A percentile compares a stretch with the other conserved stretches of the same genome.
phyloP scores from a whole-genome alignment of 768 basidiomycete genomes.

The Hericium coralloides region DNA sequence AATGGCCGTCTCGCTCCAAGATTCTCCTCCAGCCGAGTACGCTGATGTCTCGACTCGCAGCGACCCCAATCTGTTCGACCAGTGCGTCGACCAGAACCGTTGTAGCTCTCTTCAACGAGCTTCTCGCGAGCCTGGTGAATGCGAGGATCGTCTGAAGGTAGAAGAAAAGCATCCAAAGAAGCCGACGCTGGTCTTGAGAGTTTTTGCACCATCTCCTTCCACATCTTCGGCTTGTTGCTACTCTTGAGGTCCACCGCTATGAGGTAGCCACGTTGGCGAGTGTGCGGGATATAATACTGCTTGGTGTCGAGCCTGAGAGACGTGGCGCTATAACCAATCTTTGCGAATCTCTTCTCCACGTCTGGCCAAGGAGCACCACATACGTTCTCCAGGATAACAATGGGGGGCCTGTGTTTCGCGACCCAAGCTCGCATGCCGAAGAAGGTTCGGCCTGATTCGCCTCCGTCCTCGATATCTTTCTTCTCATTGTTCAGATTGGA shows the following conservation, averaged over 20 bases:
- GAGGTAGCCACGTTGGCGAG: constrained; percentile 84
- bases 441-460: constrained; percentile 92
- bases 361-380: constrained; percentile 81
- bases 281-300: constrained; percentile 90
- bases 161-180: constrained; percentile 85
- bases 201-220: constrained; percentile 56
- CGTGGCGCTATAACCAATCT: constrained; percentile 67
- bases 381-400: constrained; percentile 95
- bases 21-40: constrained; percentile 75
- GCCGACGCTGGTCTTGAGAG: constrained; percentile 81
- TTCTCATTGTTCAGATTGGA: constrained; percentile 90
- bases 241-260: constrained; percentile 62
- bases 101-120: constrained; percentile 61
- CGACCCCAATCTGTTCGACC: constrained; percentile 86
- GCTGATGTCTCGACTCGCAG: constrained; percentile 87
- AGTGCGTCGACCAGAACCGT: constrained; percentile 54
- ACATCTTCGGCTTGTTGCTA: constrained; percentile 54
- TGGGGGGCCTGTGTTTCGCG: constrained; percentile 70
- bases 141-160: constrained; percentile 84
- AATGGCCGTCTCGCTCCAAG: constrained; percentile 79
- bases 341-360: constrained; percentile 67
- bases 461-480: constrained; percentile 81
- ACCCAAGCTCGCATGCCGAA: constrained; percentile 95
- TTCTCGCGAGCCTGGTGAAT: constrained; percentile 85
- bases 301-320: constrained; percentile 74